Percentiles rank a stretch among this genome's conserved stretches.
Conservation (phyloP, 2,329 filamentous ascomycete species). For the Aspergillus sp. region DNA sequence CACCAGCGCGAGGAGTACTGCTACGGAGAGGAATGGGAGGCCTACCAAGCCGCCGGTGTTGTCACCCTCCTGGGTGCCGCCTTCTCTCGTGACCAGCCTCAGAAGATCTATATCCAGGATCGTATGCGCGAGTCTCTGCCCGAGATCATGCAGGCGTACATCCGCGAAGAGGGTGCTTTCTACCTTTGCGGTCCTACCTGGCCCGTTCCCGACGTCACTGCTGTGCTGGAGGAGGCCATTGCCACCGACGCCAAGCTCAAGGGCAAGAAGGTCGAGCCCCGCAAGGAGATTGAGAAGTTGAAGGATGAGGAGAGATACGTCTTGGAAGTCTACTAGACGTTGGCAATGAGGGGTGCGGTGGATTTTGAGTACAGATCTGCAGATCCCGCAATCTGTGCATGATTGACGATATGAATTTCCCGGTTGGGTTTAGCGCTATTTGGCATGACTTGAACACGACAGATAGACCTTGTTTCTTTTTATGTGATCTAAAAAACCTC, state of each 20-base stretch:
- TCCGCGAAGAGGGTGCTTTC: slow-evolving; percentile 83
- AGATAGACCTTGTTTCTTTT: no score
- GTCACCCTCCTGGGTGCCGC: slow-evolving; percentile 90
- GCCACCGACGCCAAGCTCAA: slow-evolving; percentile 63
- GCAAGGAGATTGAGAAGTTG: slow-evolving; percentile 91
- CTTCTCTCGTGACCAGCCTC: slow-evolving; percentile 91
- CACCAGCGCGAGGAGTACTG: slow-evolving; percentile 98
- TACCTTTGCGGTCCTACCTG: slow-evolving; percentile 98
- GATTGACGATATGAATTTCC: no score
- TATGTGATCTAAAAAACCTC: no score
- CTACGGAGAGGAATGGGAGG: slow-evolving; percentile 99
- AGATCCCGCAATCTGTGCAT: no score
- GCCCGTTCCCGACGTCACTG: slow-evolving; percentile 95
- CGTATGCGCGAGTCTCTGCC: slow-evolving; percentile 84
- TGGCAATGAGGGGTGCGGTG: no score
- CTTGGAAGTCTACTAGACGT: slow-evolving; percentile 81
- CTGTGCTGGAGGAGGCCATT: slow-evolving; percentile 90
- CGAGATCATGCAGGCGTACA: slow-evolving; percentile 81
- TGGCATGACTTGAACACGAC: no score
- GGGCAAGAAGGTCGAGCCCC: slow-evolving; percentile 73
- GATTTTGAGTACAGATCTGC: no score
- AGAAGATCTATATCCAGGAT: slow-evolving; percentile 99
- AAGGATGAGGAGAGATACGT: slow-evolving; percentile 96
- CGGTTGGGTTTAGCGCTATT: no score
- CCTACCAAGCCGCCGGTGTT: slow-evolving; percentile 90